These are phyloP conservation scores for Mallotus nudiflorus DNA, from an alignment of 345 rosid species.

Conservation along the genomic window DNA sequence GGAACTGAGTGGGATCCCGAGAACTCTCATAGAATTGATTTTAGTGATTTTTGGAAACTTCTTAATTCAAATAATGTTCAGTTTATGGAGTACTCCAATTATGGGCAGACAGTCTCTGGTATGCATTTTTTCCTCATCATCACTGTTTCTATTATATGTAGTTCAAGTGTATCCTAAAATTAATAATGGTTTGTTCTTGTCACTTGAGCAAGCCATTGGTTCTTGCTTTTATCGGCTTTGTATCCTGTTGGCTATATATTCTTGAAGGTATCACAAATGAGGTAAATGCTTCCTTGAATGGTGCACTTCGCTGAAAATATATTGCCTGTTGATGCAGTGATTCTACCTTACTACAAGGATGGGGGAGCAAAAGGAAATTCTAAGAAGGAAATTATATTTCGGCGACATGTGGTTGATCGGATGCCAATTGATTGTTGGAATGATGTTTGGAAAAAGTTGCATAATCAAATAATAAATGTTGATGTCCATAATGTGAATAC, in stretches of 20 bases:
- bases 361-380: conserved; percentile 43
- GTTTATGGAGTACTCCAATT: conserved; percentile 83
- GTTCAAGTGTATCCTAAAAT: not conserved
- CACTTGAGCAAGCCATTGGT: too few relatives aligned
- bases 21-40: conserved; percentile 71
- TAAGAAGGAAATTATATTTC: conserved; percentile 61
- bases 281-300: not conserved
- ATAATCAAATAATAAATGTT: conserved; percentile 80
- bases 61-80: conserved; percentile 82
- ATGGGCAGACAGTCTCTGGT: conserved; percentile 92
- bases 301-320: conserved; percentile 11
- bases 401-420: conserved; percentile 82
- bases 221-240: not conserved
- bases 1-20: conserved; percentile 94
- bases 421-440: conserved; percentile 98
- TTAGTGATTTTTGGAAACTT: conserved; percentile 71
- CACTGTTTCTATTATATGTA: not conserved
- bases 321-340: conserved; percentile 49
- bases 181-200: not conserved
- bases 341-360: conserved; percentile 82
- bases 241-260: not conserved
- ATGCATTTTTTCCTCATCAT: not conserved
- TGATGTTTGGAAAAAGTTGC: conserved; percentile 91
- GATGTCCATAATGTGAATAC: conserved; percentile 78
- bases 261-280: not conserved